Evolutionary conservation across 1,284 basidiomycete species (phyloP).

Genomic region (Irpex sp.): DNA sequence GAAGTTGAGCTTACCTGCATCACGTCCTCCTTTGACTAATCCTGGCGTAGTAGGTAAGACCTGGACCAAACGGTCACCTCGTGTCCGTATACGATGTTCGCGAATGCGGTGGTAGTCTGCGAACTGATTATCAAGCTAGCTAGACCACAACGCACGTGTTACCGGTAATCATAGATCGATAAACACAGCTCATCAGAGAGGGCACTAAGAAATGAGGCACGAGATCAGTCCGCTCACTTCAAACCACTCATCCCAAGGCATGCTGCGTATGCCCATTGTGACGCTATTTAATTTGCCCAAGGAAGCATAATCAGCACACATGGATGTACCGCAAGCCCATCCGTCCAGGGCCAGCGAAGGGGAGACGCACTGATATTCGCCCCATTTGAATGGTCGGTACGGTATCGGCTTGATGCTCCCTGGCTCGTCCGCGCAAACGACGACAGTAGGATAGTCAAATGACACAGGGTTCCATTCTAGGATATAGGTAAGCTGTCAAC

Average conservation of each 20-base stretch:
- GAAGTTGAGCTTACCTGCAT: constrained; percentile 42
- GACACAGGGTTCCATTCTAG: constrained; percentile 24
- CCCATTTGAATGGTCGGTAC: constrained; percentile 63
- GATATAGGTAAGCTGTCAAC: not conserved
- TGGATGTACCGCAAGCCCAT: not conserved
- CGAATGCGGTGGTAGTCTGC: constrained; percentile 51
- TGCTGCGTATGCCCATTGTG: constrained; percentile 68
- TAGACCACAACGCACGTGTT: constrained; percentile 1
- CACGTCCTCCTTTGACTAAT: constrained; percentile 45
- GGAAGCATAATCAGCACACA: not conserved
- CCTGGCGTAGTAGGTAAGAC: constrained; percentile 49
- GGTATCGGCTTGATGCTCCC: constrained; percentile 48
- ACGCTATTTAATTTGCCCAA: constrained; percentile 36
- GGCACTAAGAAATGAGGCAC: not conserved
- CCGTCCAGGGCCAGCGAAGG: not conserved
- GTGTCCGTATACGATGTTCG: constrained; percentile 46
- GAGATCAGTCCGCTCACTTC: constrained; percentile 37
- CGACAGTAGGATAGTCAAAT: constrained; percentile 52
- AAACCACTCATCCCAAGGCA: constrained; percentile 69
- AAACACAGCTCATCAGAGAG: constrained; percentile 3
- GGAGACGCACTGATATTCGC: constrained; percentile 55
- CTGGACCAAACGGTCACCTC: constrained; percentile 43
- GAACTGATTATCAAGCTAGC: constrained; percentile 54
- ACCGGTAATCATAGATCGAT: not conserved
- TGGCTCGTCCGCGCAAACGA: constrained; percentile 36